These are phyloP conservation scores for Ophiocordyceps camponoti-leonardi DNA, from an alignment of 2,329 filamentous ascomycete genomes.

Conservation along the genomic window DNA sequence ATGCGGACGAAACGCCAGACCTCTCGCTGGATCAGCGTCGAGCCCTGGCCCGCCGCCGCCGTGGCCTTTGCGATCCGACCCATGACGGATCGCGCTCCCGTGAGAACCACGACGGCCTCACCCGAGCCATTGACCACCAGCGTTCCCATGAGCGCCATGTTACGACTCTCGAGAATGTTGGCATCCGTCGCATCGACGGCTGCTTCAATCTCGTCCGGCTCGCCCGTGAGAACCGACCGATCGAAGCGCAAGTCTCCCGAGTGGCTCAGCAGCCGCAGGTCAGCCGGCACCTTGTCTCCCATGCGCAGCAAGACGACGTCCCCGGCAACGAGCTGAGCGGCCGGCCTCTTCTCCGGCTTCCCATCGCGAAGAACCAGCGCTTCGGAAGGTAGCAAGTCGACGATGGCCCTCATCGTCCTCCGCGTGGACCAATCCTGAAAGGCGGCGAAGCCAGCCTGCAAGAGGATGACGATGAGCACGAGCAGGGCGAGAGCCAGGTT, in stretches of 20 bases:
- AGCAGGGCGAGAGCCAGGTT: conserved; percentile 28
- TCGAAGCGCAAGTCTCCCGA: conserved; percentile 26
- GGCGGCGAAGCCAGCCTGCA: conserved; percentile 26
- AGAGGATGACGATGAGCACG: conserved; percentile 27
- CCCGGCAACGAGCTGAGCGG: conserved; percentile 25
- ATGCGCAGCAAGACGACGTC: conserved; percentile 27
- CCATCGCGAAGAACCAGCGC: conserved; percentile 26
- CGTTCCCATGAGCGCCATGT: conserved; percentile 25
- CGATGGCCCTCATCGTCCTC: conserved; percentile 28
- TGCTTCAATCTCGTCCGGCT: conserved; percentile 23
- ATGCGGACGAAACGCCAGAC: conserved; percentile 25
- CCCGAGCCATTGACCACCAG: conserved; percentile 22
- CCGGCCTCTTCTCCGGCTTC: conserved; percentile 19
- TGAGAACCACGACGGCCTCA: conserved; percentile 21
- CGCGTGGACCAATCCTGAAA: conserved; percentile 30
- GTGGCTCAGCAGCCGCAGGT: conserved; percentile 23
- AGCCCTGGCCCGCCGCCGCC: conserved; percentile 16
- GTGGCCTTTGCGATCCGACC: conserved; percentile 21
- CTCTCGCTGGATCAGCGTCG: conserved; percentile 22
- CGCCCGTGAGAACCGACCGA: conserved; percentile 22
- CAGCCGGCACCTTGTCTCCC: conserved; percentile 30
- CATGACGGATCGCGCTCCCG: conserved; percentile 22
- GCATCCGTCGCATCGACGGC: conserved; percentile 19
- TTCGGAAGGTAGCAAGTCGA: conserved; percentile 24
- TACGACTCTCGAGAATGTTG: conserved; percentile 24